phyloP scores from a whole-genome alignment of 257 asterid genomes.

The Penstemon davidsonii region DNA sequence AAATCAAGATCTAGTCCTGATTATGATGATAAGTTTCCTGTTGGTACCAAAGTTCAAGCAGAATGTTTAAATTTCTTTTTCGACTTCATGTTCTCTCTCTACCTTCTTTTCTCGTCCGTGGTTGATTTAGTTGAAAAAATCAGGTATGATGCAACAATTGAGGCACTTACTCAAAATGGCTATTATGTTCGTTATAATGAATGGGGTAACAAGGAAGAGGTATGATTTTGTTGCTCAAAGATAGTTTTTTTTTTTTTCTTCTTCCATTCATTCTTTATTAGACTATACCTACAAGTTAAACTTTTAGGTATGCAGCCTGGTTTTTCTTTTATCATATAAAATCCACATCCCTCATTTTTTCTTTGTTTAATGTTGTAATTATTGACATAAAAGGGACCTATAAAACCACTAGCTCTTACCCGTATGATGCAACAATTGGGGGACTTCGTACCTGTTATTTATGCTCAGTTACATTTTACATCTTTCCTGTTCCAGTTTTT shows the following conservation, averaged over 20 bases:
- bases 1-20: slow-evolving; percentile 36
- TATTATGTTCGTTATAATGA: slow-evolving; percentile 71
- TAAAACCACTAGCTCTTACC: background rate
- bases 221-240: slow-evolving; percentile 29
- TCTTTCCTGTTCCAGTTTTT: background rate
- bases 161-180: slow-evolving; percentile 80
- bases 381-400: slow-evolving; percentile 10
- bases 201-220: slow-evolving; percentile 99
- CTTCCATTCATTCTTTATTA: background rate
- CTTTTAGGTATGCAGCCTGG: background rate
- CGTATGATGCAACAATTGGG: too few relatives aligned
- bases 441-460: too few relatives aligned
- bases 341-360: slow-evolving; percentile 10
- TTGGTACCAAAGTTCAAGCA: slow-evolving; percentile 95
- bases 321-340: slow-evolving; percentile 9
- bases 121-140: slow-evolving; percentile 63
- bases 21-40: slow-evolving; percentile 51
- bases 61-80: slow-evolving; percentile 25
- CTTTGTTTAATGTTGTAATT: slow-evolving; percentile 13
- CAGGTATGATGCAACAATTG: slow-evolving; percentile 91
- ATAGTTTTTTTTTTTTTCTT: background rate
- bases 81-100: slow-evolving; percentile 34
- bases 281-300: background rate
- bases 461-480: too few relatives aligned
- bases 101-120: slow-evolving; percentile 38